Evolutionary conservation across 371 early-diverging fungal genomes (phyloP).

Genomic region (Circinella minor): DNA sequence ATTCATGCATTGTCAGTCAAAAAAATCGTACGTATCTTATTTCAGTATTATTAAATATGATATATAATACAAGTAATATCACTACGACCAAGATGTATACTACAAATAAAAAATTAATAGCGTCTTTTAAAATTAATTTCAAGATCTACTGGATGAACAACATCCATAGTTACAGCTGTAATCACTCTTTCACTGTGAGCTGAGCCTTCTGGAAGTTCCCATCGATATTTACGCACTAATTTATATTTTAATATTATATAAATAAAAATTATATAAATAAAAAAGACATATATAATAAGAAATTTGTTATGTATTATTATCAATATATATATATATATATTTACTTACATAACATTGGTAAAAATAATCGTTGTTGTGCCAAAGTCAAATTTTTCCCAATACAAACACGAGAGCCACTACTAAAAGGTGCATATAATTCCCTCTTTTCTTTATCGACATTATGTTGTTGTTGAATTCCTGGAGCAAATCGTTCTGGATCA

Average conservation of each 20-base stretch:
- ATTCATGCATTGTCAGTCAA: too few species aligned
- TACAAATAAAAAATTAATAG: neutral
- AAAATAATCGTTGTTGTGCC: slow-evolving; percentile 47
- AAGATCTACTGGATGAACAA: neutral
- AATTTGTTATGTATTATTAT: neutral
- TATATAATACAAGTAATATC: too few species aligned
- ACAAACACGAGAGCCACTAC: slow-evolving; percentile 2
- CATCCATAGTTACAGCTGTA: neutral
- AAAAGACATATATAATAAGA: too few species aligned
- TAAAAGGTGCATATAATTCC: too few species aligned
- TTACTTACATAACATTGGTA: slow-evolving; percentile 40
- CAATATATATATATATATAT: neutral
- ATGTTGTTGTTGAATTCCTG: neutral
- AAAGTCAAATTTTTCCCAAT: slow-evolving; percentile 56
- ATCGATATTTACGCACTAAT: slow-evolving; percentile 25
- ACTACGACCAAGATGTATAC: too few species aligned
- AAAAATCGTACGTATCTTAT: too few species aligned
- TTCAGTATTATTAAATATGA: too few species aligned
- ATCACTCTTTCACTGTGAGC: slow-evolving; percentile 24
- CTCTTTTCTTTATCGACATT: neutral
- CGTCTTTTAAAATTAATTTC: neutral
- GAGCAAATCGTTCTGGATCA: slow-evolving; percentile 22
- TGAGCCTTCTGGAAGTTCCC: slow-evolving; percentile 24
- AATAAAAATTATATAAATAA: too few species aligned
- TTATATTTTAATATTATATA: too few species aligned